Base-by-base conservation (phyloP, 2,329 filamentous ascomycete species). In the Stagonosporopsis vannaccii region DNA sequence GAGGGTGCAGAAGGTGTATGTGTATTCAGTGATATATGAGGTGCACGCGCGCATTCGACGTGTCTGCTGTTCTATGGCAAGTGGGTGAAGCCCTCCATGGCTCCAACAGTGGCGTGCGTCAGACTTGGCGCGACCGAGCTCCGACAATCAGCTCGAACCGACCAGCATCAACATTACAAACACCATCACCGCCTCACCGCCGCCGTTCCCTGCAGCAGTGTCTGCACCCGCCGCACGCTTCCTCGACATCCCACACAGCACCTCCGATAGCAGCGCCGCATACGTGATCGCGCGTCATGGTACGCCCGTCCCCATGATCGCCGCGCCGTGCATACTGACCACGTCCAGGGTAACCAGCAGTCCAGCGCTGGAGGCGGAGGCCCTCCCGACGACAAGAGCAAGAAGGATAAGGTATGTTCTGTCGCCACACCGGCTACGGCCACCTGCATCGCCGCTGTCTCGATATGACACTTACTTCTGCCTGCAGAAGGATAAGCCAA, bases 401-500 rank as follows among this genome's bases (percentile, higher is more conserved):
- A 98, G 85, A 98, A 98, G 87, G 94, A 80, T 49, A 83, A 83
- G 77, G 78, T 79, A 67, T 20, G 67, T 58, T 30, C n/a, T 12
- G n/a, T 2, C 13, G 6, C 3, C n/a, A 8, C 19, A n/a, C 35
- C 25, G 13, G 42, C 6, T 5, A 28, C 40, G 37, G 17, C 41
- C 26, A 3, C 15, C 12, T 39, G 17, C 19, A 17, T 23, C 22
- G 15, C n/a, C 17, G 20, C 5, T 36, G 26, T 22, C 54, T 50
- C 56, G 49, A 54, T 36, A 35, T 35, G 50, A 61, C 52, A 56
- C 68, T 68, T 37, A 71, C 57, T 19, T 30, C 33, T 45, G 58
- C 40, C 51, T 25, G 39, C 60, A 97, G 94, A 98, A 99, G 86
- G 94, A 99, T 62, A 99, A 99, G 89, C 95, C 95, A 76, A 98